A percentile compares a stretch with the other conserved stretches of the same genome.
These are phyloP conservation scores for Durio zibethinus DNA, from an alignment of 345 rosid species.

Conservation along the genomic window DNA sequence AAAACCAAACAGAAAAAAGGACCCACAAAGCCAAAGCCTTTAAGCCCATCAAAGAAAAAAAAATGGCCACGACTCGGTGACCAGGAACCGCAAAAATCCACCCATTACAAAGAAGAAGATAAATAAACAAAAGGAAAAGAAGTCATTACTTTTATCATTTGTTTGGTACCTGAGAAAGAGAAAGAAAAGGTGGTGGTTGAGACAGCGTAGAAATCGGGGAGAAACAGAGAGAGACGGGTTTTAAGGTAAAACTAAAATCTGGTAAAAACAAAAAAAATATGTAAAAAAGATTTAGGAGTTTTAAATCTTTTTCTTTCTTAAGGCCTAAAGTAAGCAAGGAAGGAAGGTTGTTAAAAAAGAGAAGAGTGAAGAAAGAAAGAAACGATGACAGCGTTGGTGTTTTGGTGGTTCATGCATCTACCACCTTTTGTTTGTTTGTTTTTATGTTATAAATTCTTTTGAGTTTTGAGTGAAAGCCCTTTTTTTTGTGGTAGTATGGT, in stretches of 20 bases:
- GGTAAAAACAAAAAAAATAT: background rate
- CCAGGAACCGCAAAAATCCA: conserved; percentile 12
- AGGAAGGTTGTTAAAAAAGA: conserved; percentile 25
- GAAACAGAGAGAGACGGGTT: conserved; percentile 4
- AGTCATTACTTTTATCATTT: conserved; percentile 10
- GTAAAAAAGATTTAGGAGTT: conserved; percentile 2
- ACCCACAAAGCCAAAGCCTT: conserved; percentile 28
- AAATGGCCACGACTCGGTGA: conserved; percentile 23
- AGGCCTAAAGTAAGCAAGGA: background rate
- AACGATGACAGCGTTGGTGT: conserved; percentile 5
- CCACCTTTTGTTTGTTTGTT: conserved; percentile 54
- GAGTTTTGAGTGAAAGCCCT: background rate
- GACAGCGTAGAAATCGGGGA: conserved; percentile 30
- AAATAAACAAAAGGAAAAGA: background rate
- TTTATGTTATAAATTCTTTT: background rate
- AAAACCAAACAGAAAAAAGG: conserved; percentile 13
- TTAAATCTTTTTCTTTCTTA: background rate
- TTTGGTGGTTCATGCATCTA: conserved; percentile 70
- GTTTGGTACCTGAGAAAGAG: conserved; percentile 26
- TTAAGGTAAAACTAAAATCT: conserved; percentile 19
- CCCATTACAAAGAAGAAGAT: conserved; percentile 28
- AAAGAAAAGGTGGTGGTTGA: conserved; percentile 31
- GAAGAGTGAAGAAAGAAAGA: background rate
- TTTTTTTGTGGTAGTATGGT: conserved; percentile 16
- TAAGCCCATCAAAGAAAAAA: conserved; percentile 30